A percentile compares a stretch with the other conserved stretches of the same genome.
Conservation (phyloP, 441 rosid species). For the Capsella rubella region DNA sequence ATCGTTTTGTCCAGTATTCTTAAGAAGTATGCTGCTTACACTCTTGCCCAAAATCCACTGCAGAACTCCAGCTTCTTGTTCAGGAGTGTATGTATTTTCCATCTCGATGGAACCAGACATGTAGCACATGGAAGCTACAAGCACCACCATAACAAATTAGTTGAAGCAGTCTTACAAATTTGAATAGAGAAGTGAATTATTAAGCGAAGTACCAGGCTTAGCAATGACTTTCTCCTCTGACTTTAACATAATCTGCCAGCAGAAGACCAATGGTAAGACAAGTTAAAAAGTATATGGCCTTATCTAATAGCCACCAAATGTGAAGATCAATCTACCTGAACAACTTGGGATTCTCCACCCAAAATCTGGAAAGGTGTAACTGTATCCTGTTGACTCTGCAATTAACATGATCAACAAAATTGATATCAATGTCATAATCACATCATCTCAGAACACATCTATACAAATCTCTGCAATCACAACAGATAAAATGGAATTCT, state of each 20-base stretch:
- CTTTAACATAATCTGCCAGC: constrained; percentile 86
- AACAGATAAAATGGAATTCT: constrained; percentile 19
- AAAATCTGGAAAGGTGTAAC: constrained; percentile 90
- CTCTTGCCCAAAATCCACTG: constrained; percentile 98
- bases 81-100: constrained; percentile 86
- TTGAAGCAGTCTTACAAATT: background rate
- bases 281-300: background rate
- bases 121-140: constrained; percentile 91
- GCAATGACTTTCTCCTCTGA: constrained; percentile 86
- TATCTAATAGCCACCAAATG: background rate
- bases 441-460: background rate
- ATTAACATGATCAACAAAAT: constrained; percentile 21
- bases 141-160: constrained; percentile 31
- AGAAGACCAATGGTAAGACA: constrained; percentile 19
- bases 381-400: constrained; percentile 93
- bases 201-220: constrained; percentile 67
- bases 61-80: constrained; percentile 91
- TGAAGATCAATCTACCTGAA: constrained; percentile 64
- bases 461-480: background rate
- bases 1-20: constrained; percentile 70
- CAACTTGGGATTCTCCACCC: constrained; percentile 98
- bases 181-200: background rate
- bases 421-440: background rate
- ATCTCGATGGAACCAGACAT: constrained; percentile 92
- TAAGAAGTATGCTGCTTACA: constrained; percentile 66